Evolutionary conservation across 352 stramenopile genomes (phyloP), one percentile per base, ranked within the genome.

Genomic region (Phytopythium montanum): DNA sequence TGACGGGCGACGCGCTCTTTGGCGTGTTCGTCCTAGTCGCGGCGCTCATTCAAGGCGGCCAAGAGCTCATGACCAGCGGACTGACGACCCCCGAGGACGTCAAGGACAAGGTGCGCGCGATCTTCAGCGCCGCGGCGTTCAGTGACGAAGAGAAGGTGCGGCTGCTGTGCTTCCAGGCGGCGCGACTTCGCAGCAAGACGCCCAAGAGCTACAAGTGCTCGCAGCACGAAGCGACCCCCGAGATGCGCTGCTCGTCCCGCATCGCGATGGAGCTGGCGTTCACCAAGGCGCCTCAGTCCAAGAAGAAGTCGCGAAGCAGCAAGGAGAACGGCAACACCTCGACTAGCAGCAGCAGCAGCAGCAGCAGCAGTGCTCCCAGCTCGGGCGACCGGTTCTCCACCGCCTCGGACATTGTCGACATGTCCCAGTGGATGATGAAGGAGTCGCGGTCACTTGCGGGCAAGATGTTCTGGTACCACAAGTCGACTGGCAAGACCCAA

Each of bases 381-480:
- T 67, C 51, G 18, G 56, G 36, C 19, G 70, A 78, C 12, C 65
- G 68, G 4, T 73, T 74, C 28, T 79, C 68, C 0, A 70, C 62
- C 2, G 59, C 51, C 4, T 62, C 67, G 3, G 70, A 75, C 60
- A 59, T 65, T 19, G 79, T 92, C 25, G 82, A 92, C 72, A 92
- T 92, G 82, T 87, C 77, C 14, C 70, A 92, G 56, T 92, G 82
- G 82, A 75, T 88, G 36, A 85, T 82, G 66, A 87, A 86, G 38
- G 79, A 92, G 46, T 92, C 82, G 36, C 72, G 72, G 18, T 90
- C 79, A 33, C 81, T 88, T 26, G 76, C 79, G 1, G 82, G 82
- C 9, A 92, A 92, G 46, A 73, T 87, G 38, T 92, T 92, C 41
- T 92, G 82, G 82, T 90, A 92, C 39, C 76, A 92, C 53, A 85